Evolutionary conservation across 257 asterid genomes (phyloP).

Genomic region (Coffea eugenioides): DNA sequence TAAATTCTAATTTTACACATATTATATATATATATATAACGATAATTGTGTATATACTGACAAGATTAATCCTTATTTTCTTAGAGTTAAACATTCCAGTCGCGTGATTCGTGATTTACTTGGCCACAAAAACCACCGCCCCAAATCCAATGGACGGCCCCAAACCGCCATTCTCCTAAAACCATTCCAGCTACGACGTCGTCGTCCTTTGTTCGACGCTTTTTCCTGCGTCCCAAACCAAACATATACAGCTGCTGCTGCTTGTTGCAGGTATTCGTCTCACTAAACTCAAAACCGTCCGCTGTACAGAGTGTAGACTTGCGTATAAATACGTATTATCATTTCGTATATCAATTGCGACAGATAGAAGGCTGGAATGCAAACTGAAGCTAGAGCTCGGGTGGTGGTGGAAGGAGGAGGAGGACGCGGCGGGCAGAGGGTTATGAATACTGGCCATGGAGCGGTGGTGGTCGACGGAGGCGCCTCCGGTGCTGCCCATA

Average conservation of each 20-base stretch:
- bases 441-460: conserved; percentile 34
- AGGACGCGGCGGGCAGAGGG: conserved; percentile 32
- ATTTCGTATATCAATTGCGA: too few relatives aligned
- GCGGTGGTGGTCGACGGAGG: conserved; percentile 50
- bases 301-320: neutral
- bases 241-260: too few relatives aligned
- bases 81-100: too few relatives aligned
- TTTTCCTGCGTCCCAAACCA: too few relatives aligned
- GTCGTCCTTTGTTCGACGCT: neutral
- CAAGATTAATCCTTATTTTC: too few relatives aligned
- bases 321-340: too few relatives aligned
- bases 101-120: neutral
- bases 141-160: neutral
- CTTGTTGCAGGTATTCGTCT: too few relatives aligned
- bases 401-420: conserved; percentile 53
- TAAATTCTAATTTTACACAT: too few relatives aligned
- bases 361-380: conserved; percentile 36
- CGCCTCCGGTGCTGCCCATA: conserved; percentile 29
- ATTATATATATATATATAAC: too few relatives aligned
- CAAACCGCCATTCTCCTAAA: neutral
- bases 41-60: too few relatives aligned
- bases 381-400: conserved; percentile 72
- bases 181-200: conserved; percentile 2
- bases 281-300: too few relatives aligned
- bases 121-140: neutral